Evolutionary conservation across 441 rosid genomes (phyloP).

Genomic region (Oxalis stricta): DNA sequence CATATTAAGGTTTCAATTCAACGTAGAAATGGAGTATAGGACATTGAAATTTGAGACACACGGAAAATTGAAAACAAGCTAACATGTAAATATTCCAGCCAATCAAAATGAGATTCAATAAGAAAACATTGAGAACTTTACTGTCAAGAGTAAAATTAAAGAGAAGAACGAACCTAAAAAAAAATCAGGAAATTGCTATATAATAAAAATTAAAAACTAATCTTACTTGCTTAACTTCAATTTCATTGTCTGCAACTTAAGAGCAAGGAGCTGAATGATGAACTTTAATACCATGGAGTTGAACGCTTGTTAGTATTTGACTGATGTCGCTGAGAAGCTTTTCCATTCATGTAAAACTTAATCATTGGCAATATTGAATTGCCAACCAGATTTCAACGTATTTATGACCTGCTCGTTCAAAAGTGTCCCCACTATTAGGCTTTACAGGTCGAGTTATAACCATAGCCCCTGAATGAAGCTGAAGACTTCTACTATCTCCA

Average conservation of each 20-base stretch:
- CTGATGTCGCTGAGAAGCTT: slow-evolving; percentile 79
- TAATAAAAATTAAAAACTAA: slow-evolving; percentile 1
- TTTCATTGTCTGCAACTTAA: slow-evolving; percentile 90
- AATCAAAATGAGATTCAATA: not conserved
- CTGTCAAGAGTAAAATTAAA: not conserved
- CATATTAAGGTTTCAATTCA: too few species aligned
- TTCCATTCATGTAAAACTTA: slow-evolving; percentile 78
- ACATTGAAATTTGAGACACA: too few species aligned
- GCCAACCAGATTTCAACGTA: slow-evolving; percentile 60
- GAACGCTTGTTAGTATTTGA: slow-evolving; percentile 64
- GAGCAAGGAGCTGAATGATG: slow-evolving; percentile 95
- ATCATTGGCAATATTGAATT: slow-evolving; percentile 93
- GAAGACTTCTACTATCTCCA: slow-evolving; percentile 50
- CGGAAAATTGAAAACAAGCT: too few species aligned
- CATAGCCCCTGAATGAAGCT: slow-evolving; percentile 96
- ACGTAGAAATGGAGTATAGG: too few species aligned
- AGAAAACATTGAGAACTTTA: too few species aligned
- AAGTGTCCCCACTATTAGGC: slow-evolving; percentile 28
- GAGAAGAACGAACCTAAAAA: not conserved
- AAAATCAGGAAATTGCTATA: not conserved
- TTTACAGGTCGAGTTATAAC: slow-evolving; percentile 46
- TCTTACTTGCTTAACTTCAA: slow-evolving; percentile 95
- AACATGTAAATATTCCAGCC: too few species aligned
- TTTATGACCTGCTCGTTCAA: slow-evolving; percentile 32
- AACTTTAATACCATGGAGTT: slow-evolving; percentile 62